Conservation (phyloP, 2,329 filamentous ascomycete genomes). For the Aspergillus persii region DNA sequence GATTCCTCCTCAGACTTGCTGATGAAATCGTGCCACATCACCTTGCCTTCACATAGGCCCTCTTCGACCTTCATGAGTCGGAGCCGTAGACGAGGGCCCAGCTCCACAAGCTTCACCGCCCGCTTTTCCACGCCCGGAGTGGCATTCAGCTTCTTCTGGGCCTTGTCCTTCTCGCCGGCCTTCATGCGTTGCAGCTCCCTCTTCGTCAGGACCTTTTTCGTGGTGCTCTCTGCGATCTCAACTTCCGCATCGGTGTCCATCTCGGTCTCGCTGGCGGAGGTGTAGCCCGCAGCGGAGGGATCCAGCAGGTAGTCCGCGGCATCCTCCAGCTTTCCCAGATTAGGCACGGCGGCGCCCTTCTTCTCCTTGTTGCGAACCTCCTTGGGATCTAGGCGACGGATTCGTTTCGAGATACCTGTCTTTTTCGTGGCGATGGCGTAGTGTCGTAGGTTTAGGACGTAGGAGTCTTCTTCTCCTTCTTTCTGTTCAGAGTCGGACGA, state of each 20-base stretch:
- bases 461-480: conserved; percentile 58
- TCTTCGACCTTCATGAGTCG: conserved; percentile 95
- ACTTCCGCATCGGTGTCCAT: conserved; percentile 93
- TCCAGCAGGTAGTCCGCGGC: conserved; percentile 94
- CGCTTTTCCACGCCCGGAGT: conserved; percentile 68
- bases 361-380: conserved; percentile 70
- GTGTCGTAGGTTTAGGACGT: conserved; percentile 84
- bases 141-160: conserved; percentile 40
- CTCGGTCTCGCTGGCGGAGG: conserved; percentile 90
- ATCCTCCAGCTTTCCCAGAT: conserved; percentile 86
- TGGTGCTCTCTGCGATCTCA: conserved; percentile 65
- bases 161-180: conserved; percentile 45
- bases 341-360: conserved; percentile 72
- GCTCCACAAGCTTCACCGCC: conserved; percentile 85
- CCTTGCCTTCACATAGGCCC: conserved; percentile 80
- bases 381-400: conserved; percentile 80
- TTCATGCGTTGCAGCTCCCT: conserved; percentile 50
- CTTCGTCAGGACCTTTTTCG: conserved; percentile 54
- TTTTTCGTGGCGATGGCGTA: conserved; percentile 92
- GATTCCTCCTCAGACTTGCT: conserved; percentile 78
- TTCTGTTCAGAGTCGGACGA: conserved; percentile 16
- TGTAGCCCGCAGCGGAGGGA: conserved; percentile 74
- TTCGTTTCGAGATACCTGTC: conserved; percentile 77
- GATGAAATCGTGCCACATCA: conserved; percentile 98
- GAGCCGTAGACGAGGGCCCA: conserved; percentile 85